phyloP scores from a whole-genome alignment of 202 grass and related monocot genomes.

The Eragrostis tef region DNA sequence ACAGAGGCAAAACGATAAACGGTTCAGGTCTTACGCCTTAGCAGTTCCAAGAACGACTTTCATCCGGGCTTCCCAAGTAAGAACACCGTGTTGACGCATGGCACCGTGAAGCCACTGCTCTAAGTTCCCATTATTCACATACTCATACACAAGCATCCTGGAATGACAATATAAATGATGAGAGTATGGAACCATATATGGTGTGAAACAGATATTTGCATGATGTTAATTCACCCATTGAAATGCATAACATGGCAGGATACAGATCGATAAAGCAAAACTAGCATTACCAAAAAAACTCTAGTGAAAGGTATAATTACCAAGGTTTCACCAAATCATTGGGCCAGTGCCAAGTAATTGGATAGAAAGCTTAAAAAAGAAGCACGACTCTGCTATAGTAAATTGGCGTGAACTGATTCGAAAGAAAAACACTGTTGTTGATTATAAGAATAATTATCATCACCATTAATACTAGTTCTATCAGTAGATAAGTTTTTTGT shows the following conservation, averaged over 20 bases:
- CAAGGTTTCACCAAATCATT: background rate
- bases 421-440: background rate
- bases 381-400: background rate
- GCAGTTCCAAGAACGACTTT: conserved; percentile 68
- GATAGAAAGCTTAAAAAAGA: background rate
- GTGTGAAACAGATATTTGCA: conserved; percentile 21
- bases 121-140: conserved; percentile 71
- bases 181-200: background rate
- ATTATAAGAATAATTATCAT: background rate
- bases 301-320: background rate
- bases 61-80: conserved; percentile 74
- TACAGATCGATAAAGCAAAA: conserved; percentile 36
- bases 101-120: conserved; percentile 74
- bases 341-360: background rate
- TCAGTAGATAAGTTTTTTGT: background rate
- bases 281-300: background rate
- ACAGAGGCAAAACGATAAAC: conserved; percentile 19
- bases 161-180: conserved; percentile 23
- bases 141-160: conserved; percentile 73
- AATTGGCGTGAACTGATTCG: background rate
- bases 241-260: conserved; percentile 3
- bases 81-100: conserved; percentile 63
- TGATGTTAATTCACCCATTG: background rate
- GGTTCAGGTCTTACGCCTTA: conserved; percentile 57
- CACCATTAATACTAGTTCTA: background rate